Conservation (phyloP, 805 yeast genomes). For the Wickerhamiella musiphila region DNA sequence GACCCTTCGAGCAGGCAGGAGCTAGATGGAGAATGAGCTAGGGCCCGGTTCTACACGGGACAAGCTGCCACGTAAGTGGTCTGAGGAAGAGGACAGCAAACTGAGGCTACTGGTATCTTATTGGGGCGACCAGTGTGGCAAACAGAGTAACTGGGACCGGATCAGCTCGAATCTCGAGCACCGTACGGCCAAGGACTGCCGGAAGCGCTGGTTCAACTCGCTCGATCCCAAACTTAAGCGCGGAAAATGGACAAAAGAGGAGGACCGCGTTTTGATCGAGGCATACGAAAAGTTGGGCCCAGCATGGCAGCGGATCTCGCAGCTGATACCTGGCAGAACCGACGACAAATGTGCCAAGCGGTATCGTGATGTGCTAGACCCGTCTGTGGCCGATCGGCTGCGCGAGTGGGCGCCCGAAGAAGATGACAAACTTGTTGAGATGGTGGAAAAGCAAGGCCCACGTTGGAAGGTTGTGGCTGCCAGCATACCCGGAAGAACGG, state of each 20-base stretch:
- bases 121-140: slow-evolving; percentile 31
- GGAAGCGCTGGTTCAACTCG: slow-evolving; percentile 76
- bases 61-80: no score
- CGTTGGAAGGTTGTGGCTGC: slow-evolving; percentile 72
- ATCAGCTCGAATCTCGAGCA: slow-evolving; percentile 20
- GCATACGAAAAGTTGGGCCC: slow-evolving; percentile 60
- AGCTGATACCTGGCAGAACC: slow-evolving; percentile 64
- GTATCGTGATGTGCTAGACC: slow-evolving; percentile 75
- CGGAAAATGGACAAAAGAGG: slow-evolving; percentile 76
- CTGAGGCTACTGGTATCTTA: slow-evolving; percentile 26
- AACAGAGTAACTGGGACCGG: slow-evolving; percentile 27
- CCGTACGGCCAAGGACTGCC: slow-evolving; percentile 64
- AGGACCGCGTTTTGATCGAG: slow-evolving; percentile 46
- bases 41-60: no score
- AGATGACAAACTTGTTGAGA: slow-evolving; percentile 49
- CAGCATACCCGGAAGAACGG: slow-evolving; percentile 63
- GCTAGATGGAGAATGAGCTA: no score
- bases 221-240: slow-evolving; percentile 65
- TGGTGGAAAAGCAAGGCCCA: slow-evolving; percentile 60
- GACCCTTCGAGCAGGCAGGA: no score
- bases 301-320: slow-evolving; percentile 71
- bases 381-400: slow-evolving; percentile 56
- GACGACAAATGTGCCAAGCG: slow-evolving; percentile 92
- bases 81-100: slow-evolving; percentile 50
- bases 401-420: slow-evolving; percentile 69